Evolutionary conservation across 2,329 filamentous ascomycete genomes (phyloP).

Genomic region (Cyclaneusma minus): DNA sequence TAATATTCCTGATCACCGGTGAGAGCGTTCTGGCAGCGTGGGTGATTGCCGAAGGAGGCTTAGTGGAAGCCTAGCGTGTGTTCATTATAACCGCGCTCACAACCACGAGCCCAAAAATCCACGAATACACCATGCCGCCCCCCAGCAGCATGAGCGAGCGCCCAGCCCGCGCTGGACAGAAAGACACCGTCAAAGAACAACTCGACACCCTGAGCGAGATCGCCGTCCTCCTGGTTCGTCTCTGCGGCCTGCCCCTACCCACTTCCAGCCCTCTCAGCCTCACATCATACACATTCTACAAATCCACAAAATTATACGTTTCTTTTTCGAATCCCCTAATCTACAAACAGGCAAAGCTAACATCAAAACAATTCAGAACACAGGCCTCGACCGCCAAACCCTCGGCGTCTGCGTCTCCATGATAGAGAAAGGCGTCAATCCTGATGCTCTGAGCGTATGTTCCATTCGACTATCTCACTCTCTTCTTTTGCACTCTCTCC

Average conservation of each 20-base stretch:
- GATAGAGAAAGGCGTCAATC: constrained; percentile 94
- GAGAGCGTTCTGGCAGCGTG: no score
- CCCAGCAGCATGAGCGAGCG: neutral
- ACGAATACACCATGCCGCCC: neutral
- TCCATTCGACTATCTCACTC: no score
- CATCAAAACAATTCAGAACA: constrained; percentile 47
- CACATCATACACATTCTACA: neutral
- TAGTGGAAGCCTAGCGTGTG: no score
- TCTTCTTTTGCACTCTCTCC: neutral
- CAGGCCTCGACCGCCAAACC: constrained; percentile 76
- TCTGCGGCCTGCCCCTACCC: constrained; percentile 2
- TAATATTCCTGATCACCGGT: no score
- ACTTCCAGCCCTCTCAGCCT: neutral
- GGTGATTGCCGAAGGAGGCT: no score
- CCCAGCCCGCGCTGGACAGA: neutral
- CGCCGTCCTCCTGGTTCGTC: constrained; percentile 68
- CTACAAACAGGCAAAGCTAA: constrained; percentile 2
- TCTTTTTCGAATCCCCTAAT: neutral
- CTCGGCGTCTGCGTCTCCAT: constrained; percentile 91
- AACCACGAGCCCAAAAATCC: neutral
- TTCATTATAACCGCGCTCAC: no score
- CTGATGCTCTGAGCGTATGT: constrained; percentile 81
- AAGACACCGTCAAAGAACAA: constrained; percentile 34
- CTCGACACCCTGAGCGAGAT: constrained; percentile 73
- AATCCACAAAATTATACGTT: neutral